These are phyloP conservation scores for Hypoxylon rickii DNA, from an alignment of 495 filamentous ascomycete genomes.

Conservation along the genomic window DNA sequence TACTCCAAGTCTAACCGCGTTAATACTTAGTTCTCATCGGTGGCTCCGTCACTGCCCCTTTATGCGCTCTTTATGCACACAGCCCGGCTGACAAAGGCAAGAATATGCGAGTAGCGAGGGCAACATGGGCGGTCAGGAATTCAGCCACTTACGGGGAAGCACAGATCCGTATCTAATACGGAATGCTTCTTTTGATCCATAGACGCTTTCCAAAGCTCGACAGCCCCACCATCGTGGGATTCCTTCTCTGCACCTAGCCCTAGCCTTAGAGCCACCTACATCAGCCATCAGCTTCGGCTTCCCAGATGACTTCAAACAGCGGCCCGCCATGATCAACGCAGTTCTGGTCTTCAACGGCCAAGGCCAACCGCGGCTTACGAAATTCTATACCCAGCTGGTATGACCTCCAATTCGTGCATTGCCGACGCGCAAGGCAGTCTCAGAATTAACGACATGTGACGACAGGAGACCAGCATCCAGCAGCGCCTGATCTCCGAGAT, in stretches of 20 bases:
- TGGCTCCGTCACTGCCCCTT: too few species aligned
- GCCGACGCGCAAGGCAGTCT: too few species aligned
- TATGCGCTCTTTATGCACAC: too few species aligned
- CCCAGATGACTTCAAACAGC: constrained; percentile 9
- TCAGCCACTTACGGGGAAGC: too few species aligned
- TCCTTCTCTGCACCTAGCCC: neutral
- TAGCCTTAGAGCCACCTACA: too few species aligned
- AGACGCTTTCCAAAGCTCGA: neutral
- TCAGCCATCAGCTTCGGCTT: too few species aligned
- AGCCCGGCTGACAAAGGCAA: neutral
- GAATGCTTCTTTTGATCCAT: too few species aligned
- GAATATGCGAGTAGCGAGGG: neutral
- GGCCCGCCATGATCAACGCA: constrained; percentile 87
- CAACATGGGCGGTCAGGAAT: neutral
- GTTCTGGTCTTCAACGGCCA: constrained; percentile 99
- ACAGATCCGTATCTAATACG: too few species aligned
- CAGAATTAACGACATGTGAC: constrained; percentile 1
- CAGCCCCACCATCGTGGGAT: constrained; percentile 10
- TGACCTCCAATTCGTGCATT: constrained; percentile 8
- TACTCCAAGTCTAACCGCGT: too few species aligned
- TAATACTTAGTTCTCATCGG: too few species aligned
- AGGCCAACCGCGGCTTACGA: constrained; percentile 93
- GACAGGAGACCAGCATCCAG: constrained; percentile 89
- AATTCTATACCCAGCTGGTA: constrained; percentile 98
- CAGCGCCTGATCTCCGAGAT: constrained; percentile 97